Base-by-base conservation (phyloP, 768 basidiomycete species). In the Amanita muscaria region DNA sequence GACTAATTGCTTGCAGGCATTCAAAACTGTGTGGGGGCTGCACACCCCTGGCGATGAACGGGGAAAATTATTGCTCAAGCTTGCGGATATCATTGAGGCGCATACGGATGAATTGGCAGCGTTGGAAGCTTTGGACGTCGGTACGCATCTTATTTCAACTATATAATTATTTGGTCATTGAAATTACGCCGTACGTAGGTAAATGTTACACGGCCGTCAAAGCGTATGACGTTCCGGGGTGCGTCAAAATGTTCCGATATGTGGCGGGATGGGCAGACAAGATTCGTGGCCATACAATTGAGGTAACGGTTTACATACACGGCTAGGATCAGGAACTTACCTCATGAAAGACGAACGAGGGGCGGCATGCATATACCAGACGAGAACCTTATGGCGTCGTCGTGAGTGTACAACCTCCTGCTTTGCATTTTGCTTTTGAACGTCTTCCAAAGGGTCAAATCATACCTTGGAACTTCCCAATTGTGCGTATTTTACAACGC, bases 261-360 rank as follows among this genome's bases (percentile, higher is more conserved):
- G 92, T 83, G 54, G 86, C 79, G 37, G 90, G 89, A 22, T 85
- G 84, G 79, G 84, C 88, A 22, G 90, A 90, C 68, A 92, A 91
- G 66, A 61, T 80, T 43, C 65, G 69, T 2, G 86, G 83, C 8
- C 76, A 84, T 58, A 77, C 76, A 7, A 76, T 87, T 56, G 84
- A 88, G 54, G 59, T 60, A 16, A 19, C 27, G 9, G 2, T 16
- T 18, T 16, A 1, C 1, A 12, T n/a, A 12, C n/a, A 3, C 4
- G 32, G 18, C 14, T 9, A 14, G 4, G 10, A 6, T 27, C 10
- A 10, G 27, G 12, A 29, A 29, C 27, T 29, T 29, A 29, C 6
- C 27, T 29, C 27, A 6, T 29, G 12, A 6, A 45, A 59, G 59
- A 62, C 60, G 4, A 55, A 51, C 39, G 57, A 64, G 18, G 46